Conservation (phyloP, 2,329 filamentous ascomycete genomes). For the Sporothrix brasiliensis region DNA sequence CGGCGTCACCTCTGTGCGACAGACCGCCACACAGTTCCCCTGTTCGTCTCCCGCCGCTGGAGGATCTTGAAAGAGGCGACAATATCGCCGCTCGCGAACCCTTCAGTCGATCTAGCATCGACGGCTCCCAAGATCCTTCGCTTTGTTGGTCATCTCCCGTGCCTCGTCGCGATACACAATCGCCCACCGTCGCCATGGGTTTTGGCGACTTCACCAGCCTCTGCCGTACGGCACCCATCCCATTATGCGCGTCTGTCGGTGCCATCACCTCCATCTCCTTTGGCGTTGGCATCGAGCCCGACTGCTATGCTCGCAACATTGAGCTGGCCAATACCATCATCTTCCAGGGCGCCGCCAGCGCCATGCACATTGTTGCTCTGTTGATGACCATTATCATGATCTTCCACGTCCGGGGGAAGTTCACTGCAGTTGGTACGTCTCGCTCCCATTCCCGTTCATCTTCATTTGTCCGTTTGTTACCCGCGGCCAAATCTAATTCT, state of each 20-base stretch:
- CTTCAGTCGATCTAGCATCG: background rate
- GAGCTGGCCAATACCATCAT: conserved; percentile 98
- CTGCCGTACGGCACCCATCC: conserved; percentile 82
- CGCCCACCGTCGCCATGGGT: conserved; percentile 61
- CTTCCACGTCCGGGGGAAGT: conserved; percentile 93
- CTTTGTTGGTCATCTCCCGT: background rate
- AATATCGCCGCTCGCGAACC: background rate
- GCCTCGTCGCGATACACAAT: background rate
- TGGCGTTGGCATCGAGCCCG: conserved; percentile 77
- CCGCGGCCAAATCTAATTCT: background rate
- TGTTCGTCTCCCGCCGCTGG: background rate
- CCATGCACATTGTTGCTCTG: conserved; percentile 88
- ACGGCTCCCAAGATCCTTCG: background rate
- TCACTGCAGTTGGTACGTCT: conserved; percentile 89
- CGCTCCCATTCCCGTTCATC: background rate
- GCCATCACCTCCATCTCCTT: conserved; percentile 68
- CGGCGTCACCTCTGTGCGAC: conserved; percentile 7
- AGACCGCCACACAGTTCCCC: background rate
- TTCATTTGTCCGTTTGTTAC: background rate
- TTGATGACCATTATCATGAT: conserved; percentile 98
- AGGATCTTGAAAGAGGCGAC: background rate
- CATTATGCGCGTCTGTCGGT: conserved; percentile 84
- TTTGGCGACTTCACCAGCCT: conserved; percentile 90
- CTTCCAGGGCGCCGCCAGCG: conserved; percentile 87
- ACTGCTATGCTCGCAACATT: conserved; percentile 92